Percentiles rank a stretch among this genome's conserved stretches.
Conservation (phyloP, 495 filamentous ascomycete genomes). For the Hypoxylon intermedium region DNA sequence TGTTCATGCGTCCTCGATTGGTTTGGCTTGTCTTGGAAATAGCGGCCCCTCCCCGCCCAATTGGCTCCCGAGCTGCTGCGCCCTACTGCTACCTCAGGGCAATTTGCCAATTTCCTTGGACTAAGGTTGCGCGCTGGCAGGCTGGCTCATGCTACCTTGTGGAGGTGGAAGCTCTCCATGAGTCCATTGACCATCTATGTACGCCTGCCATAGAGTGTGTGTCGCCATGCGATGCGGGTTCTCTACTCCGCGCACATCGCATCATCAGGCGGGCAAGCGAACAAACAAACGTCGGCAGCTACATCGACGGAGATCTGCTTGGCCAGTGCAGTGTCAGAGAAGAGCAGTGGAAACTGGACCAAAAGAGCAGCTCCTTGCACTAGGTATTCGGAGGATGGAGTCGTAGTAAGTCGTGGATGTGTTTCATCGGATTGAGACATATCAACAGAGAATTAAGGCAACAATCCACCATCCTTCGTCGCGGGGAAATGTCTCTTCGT, state of each 20-base stretch:
- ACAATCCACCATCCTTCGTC: conserved; percentile 4
- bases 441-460: conserved; percentile 3
- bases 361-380: background rate
- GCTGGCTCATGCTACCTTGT: too few species aligned
- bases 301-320: background rate
- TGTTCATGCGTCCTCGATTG: conserved; percentile 23
- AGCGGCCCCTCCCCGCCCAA: conserved; percentile 26
- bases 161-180: too few species aligned
- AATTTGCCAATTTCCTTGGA: conserved; percentile 36
- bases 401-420: conserved; percentile 30
- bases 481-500: background rate
- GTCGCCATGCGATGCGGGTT: background rate
- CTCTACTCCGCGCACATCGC: background rate
- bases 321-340: background rate
- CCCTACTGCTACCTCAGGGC: conserved; percentile 20
- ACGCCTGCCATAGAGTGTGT: background rate
- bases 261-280: background rate
- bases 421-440: conserved; percentile 30
- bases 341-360: background rate
- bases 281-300: background rate
- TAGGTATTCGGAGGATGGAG: conserved; percentile 8
- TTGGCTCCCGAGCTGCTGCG: conserved; percentile 37
- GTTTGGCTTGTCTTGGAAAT: conserved; percentile 34
- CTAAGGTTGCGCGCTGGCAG: background rate
- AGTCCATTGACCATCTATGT: too few species aligned